Base-by-base conservation (phyloP, 2,329 filamentous ascomycete genomes). In the Mollisia scopiformis region DNA sequence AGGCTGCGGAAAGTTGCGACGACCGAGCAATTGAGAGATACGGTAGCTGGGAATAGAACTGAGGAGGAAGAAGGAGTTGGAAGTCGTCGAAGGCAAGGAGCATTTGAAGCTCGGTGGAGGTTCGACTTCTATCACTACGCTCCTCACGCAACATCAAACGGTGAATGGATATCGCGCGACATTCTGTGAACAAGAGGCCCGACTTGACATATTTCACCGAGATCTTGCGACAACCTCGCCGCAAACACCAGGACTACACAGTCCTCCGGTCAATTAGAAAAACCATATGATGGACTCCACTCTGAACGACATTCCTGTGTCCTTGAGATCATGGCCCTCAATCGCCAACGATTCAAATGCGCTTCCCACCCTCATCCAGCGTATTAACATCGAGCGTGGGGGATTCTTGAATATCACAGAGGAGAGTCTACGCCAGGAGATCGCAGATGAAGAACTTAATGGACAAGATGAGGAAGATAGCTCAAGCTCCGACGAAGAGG, bases 381-480 rank as follows among this genome's bases (percentile, higher is more conserved):
- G 93, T 67, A 89, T 97, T 71, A 90, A 93, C 68, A 76, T 80
- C 46, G 88, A 96, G 70, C 88, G 90, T 62, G 92, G 91, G 14
- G 91, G 92, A 25, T 96, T 98, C 73, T 88, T 92, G 61, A 82
- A 88, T 68, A 82, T 98, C 65, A 91, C 87, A 53, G 91, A 96
- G 74, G 83, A 87, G 54, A 83, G 86, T 46, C 78, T 98, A 37
- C 83, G 83, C 53, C 84, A 88, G 35, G 88, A 95, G 70, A 88
- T 95, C 55, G 75, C 78, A 27, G 74, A 80, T 30, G 76, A 79
- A 51, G 76, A 71, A 25, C 65, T 74, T 19, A 77, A 78, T 39
- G 76, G 78, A 49, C 74, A 69, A 11, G 67, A 74, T 19, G 77
- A 78, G 43, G 82, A 81, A 53, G 75, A 77, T 16, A 77, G 79